phyloP scores from a whole-genome alignment of 306 rosid species.

The Heteromeles arbutifolia region DNA sequence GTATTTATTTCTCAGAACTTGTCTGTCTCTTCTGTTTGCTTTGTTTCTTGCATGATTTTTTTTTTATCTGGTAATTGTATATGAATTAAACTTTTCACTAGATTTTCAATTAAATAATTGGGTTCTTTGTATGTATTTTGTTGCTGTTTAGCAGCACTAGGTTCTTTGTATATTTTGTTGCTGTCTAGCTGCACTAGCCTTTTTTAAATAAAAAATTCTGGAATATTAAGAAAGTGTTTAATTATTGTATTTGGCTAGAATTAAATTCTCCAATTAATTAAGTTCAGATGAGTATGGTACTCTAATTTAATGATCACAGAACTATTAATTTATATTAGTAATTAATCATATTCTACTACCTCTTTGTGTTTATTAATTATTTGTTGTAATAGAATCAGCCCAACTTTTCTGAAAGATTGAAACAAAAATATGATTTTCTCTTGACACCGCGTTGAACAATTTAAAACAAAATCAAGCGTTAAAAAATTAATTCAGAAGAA shows the following conservation, averaged over 20 bases:
- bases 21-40: neutral
- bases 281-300: neutral
- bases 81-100: neutral
- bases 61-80: neutral
- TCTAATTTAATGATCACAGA: neutral
- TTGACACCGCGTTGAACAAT: neutral
- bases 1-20: neutral
- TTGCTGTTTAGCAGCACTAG: neutral
- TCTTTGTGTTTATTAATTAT: neutral
- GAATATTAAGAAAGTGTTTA: neutral
- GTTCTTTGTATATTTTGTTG: neutral
- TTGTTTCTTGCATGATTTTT: neutral
- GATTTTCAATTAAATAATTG: neutral
- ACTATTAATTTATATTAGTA: neutral
- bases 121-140: neutral
- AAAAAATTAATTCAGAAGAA: neutral
- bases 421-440: too few relatives aligned
- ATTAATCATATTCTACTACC: neutral
- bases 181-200: neutral
- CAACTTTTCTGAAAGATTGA: neutral
- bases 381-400: too few relatives aligned
- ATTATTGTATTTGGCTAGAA: neutral
- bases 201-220: too few relatives aligned
- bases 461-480: neutral
- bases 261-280: neutral